These are phyloP conservation scores for Nosema muscidifuracis DNA, from an alignment of 371 early-diverging fungal genomes.

Conservation along the genomic window DNA sequence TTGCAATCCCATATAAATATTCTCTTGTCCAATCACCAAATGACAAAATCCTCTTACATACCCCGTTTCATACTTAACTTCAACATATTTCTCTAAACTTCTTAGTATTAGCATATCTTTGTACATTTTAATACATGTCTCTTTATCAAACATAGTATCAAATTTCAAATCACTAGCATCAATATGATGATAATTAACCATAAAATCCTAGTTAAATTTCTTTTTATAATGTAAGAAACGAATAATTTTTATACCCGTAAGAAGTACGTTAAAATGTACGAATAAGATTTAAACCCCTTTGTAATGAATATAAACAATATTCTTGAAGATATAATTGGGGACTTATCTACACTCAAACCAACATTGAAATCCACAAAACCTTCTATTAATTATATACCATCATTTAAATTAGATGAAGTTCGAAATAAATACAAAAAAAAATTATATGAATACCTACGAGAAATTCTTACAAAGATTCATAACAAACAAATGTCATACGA, in stretches of 20 bases:
- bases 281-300: background rate
- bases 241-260: background rate
- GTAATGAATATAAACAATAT: background rate
- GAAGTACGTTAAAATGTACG: too few species aligned
- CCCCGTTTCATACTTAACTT: slow-evolving; percentile 74
- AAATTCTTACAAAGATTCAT: background rate
- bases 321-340: background rate
- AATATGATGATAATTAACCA: background rate
- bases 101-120: slow-evolving; percentile 53
- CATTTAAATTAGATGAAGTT: background rate
- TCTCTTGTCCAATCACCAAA: slow-evolving; percentile 95
- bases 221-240: background rate
- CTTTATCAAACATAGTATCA: background rate
- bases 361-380: background rate
- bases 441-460: background rate
- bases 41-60: slow-evolving; percentile 97
- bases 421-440: background rate
- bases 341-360: background rate
- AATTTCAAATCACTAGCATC: background rate
- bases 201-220: background rate
- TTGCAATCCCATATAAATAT: slow-evolving; percentile 86
- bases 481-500: background rate
- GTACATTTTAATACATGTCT: slow-evolving; percentile 35
- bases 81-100: slow-evolving; percentile 43
- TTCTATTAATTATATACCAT: background rate